Evolutionary conservation across 352 stramenopile species (phyloP).

Genomic region (Peronospora destructor): DNA sequence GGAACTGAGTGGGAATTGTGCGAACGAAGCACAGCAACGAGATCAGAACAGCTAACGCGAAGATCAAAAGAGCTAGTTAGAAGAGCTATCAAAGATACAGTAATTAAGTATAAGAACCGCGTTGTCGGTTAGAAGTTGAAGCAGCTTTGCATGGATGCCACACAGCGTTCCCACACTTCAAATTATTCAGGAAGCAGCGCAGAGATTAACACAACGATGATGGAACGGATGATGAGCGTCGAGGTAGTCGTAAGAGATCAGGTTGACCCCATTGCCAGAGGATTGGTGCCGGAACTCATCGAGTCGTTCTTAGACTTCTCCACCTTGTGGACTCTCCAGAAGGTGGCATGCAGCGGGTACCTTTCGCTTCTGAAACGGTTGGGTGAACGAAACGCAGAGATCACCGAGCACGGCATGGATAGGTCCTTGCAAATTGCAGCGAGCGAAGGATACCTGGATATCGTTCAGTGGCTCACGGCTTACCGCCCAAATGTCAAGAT

Average conservation of each 20-base stretch:
- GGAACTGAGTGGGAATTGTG: slow-evolving; percentile 16
- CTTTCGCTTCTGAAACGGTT: slow-evolving; percentile 40
- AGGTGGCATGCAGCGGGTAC: slow-evolving; percentile 44
- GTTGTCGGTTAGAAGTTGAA: background rate
- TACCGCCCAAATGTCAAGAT: slow-evolving; percentile 28
- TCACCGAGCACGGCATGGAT: slow-evolving; percentile 46
- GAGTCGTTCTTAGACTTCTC: slow-evolving; percentile 52
- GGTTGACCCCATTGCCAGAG: slow-evolving; percentile 24
- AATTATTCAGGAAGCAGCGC: slow-evolving; percentile 7
- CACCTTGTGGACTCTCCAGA: slow-evolving; percentile 45
- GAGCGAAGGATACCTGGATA: slow-evolving; percentile 30
- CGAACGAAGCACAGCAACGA: slow-evolving; percentile 6
- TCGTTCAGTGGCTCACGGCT: slow-evolving; percentile 35
- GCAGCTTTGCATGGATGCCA: slow-evolving; percentile 18
- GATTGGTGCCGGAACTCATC: slow-evolving; percentile 35
- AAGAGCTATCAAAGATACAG: slow-evolving; percentile 10
- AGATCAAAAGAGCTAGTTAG: slow-evolving; percentile 17
- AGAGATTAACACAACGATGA: slow-evolving; percentile 12
- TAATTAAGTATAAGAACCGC: background rate
- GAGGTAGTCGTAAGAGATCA: slow-evolving; percentile 32
- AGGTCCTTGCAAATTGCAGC: slow-evolving; percentile 47
- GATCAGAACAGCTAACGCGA: too few relatives aligned
- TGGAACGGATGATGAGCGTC: slow-evolving; percentile 36
- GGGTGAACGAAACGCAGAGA: slow-evolving; percentile 28
- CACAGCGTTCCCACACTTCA: slow-evolving; percentile 7